Evolutionary conservation across 140 eudicot species (phyloP).

Genomic region (Stevia rebaudiana): DNA sequence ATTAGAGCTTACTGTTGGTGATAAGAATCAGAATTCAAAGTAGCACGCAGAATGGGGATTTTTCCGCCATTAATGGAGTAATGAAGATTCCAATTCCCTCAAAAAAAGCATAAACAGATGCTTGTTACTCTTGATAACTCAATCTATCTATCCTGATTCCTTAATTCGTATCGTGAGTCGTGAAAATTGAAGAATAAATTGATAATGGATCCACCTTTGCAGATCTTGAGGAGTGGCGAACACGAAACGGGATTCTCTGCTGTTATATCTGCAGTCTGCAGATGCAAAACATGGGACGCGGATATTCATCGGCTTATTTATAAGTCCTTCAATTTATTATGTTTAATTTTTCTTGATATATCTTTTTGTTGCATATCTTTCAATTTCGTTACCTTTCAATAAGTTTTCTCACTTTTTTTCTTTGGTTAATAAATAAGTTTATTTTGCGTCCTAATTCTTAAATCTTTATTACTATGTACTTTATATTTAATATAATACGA

Average conservation of each 20-base stretch:
- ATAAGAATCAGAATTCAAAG: neutral
- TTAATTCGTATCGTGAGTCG: neutral
- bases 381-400: no score
- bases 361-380: no score
- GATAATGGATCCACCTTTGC: conserved; percentile 11
- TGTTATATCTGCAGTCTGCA: conserved; percentile 9
- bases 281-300: no score
- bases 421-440: no score
- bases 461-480: no score
- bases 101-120: neutral
- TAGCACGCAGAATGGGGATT: neutral
- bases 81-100: no score
- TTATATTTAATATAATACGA: no score
- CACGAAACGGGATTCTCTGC: conserved; percentile 19
- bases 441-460: no score
- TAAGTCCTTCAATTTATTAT: no score
- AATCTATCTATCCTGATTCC: neutral
- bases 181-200: neutral
- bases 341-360: no score
- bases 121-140: neutral
- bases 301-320: no score
- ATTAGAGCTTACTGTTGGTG: conserved; percentile 3
- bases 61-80: neutral
- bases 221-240: conserved; percentile 33
- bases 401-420: no score